A percentile compares a stretch with the other conserved stretches of the same genome.
Conservation (phyloP, 306 rosid species). For the Begonia masoniana region DNA sequence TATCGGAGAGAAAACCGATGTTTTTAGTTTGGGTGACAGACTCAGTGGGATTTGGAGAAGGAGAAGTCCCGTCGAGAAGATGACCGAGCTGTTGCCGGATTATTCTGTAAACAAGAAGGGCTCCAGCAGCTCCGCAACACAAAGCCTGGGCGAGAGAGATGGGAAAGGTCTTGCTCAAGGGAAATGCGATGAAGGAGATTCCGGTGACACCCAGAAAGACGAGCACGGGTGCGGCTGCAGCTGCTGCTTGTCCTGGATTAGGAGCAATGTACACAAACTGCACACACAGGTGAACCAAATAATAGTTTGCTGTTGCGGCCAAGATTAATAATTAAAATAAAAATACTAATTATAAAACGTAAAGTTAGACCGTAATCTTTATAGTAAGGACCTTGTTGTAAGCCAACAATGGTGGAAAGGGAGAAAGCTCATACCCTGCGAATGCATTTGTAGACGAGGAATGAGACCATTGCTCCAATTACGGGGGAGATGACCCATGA, state of each 20-base stretch:
- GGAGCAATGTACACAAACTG: constrained; percentile 94
- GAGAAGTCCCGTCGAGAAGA: constrained; percentile 46
- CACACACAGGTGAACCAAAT: constrained; percentile 4
- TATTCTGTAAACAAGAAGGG: constrained; percentile 47
- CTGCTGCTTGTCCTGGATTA: constrained; percentile 96
- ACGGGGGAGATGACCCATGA: constrained; percentile 91
- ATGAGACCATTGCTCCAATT: constrained; percentile 79
- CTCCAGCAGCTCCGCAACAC: constrained; percentile 57
- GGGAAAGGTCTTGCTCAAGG: constrained; percentile 50
- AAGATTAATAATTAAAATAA: too few species aligned
- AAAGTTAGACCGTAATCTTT: too few species aligned
- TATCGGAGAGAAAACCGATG: constrained; percentile 62
- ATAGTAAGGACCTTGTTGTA: too few species aligned
- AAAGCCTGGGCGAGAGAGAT: constrained; percentile 55
- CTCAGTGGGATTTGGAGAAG: constrained; percentile 27
- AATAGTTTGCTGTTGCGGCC: too few species aligned
- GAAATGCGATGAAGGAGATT: constrained; percentile 67
- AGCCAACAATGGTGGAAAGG: neutral
- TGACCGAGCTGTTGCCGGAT: constrained; percentile 82
- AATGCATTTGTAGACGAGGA: constrained; percentile 89
- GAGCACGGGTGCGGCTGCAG: constrained; percentile 88
- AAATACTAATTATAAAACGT: too few species aligned
- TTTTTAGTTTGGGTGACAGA: constrained; percentile 23
- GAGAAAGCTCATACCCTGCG: constrained; percentile 56
- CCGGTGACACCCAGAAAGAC: constrained; percentile 64